These are phyloP conservation scores for Hymenoscyphus fructigenus DNA, from an alignment of 2,329 filamentous ascomycete genomes.

Conservation along the genomic window DNA sequence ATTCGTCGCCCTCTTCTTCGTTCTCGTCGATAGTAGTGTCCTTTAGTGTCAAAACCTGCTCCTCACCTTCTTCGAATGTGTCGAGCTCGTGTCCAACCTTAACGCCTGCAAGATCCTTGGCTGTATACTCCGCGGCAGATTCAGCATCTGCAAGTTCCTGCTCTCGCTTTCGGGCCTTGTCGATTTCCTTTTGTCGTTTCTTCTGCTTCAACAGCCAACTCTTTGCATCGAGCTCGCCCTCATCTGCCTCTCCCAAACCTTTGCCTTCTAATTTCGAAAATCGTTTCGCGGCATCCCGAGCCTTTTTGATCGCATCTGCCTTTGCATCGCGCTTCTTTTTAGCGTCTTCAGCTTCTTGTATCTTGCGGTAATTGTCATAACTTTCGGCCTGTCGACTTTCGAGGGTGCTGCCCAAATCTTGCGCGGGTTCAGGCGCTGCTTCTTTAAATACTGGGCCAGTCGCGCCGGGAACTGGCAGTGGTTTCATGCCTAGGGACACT, in stretches of 20 bases:
- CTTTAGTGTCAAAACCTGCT: constrained; percentile 92
- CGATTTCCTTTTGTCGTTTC: constrained; percentile 91
- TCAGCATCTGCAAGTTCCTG: constrained; percentile 79
- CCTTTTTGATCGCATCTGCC: constrained; percentile 81
- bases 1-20: constrained; percentile 85
- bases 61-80: constrained; percentile 77
- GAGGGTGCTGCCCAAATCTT: constrained; percentile 77
- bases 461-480: constrained; percentile 77
- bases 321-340: constrained; percentile 79
- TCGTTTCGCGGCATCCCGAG: constrained; percentile 78
- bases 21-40: constrained; percentile 83
- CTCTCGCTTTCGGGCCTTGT: constrained; percentile 68
- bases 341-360: constrained; percentile 68
- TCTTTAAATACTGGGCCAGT: constrained; percentile 57
- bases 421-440: constrained; percentile 43
- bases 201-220: constrained; percentile 87
- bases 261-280: constrained; percentile 75
- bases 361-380: constrained; percentile 69
- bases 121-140: constrained; percentile 73
- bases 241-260: constrained; percentile 75
- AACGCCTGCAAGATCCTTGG: constrained; percentile 83
- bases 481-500: constrained; percentile 83
- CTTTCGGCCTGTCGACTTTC: constrained; percentile 74
- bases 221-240: constrained; percentile 69
- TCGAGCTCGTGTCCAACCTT: constrained; percentile 86